Base-by-base conservation (phyloP, 2,329 filamentous ascomycete genomes). In the Sarocladium strictum region DNA sequence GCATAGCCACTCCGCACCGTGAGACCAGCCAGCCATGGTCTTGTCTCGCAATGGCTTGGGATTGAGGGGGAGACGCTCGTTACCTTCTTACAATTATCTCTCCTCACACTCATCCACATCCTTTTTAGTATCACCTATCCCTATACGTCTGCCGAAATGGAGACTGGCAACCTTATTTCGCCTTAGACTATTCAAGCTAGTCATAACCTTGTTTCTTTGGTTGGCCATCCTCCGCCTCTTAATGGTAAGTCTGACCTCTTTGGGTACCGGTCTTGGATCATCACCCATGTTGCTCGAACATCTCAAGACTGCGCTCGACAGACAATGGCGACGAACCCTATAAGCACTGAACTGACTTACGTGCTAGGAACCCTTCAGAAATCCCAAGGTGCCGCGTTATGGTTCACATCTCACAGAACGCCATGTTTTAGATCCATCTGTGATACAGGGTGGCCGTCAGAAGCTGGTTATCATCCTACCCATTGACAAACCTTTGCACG, bases 401-500 rank as follows among this genome's bases (percentile, higher is more conserved):
- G 49, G 49, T 9, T 26, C 49, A 26, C 21, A 52, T 24, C 32
- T 38, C n/a, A 37, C 27, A 52, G 17, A 52, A 11, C 27, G 23
- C 17, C 17, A 21, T 7, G 29, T 37, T 12, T 37, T 52, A n/a
- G 29, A 52, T 38, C 49, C 49, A 26, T 6, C 3, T 12, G 26
- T 19, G 5, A 53, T 55, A 9, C 14, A 27, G 4, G 29, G 53
- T 9, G 54, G 56, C 19, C 29, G 55, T 15, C 56, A 58, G 27
- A 57, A 55, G 11, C 53, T 62, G 15, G 59, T 58, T 19, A 58
- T 72, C 53, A 70, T 72, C 58, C 68, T 72, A 66, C 64, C 68
- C 2, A 69, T 69, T 12, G 67, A 72, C 54, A 63, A 63, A 2
- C 66, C 70, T 2, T 60, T 64, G 52, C 63, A 71, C 35, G 69